A percentile compares a stretch with the other conserved stretches of the same genome.
Conservation (phyloP, 1,139 yeast genomes). For the Blastobotrys arbuscula region DNA sequence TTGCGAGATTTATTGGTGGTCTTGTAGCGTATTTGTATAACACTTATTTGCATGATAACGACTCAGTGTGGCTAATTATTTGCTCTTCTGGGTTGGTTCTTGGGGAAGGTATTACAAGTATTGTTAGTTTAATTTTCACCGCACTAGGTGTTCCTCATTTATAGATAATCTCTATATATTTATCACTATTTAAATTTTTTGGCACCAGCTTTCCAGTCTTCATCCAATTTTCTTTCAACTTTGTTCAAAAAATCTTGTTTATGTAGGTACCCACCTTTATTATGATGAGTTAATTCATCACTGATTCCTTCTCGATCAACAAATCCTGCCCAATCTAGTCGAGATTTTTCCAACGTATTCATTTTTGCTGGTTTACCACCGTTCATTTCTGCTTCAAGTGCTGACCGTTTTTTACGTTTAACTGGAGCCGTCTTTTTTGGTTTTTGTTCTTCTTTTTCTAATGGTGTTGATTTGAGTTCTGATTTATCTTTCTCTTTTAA, state of each 20-base stretch:
- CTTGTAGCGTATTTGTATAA: conserved; percentile 41
- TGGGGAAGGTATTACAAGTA: conserved; percentile 90
- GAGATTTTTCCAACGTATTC: conserved; percentile 85
- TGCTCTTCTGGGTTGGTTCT: conserved; percentile 87
- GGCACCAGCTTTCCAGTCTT: conserved; percentile 9
- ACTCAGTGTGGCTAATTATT: conserved; percentile 65
- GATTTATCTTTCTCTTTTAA: conserved; percentile 6
- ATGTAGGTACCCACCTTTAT: conserved; percentile 77
- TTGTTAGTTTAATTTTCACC: conserved; percentile 71
- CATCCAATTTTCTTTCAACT: conserved; percentile 62
- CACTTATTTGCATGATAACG: conserved; percentile 21
- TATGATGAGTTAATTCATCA: conserved; percentile 74
- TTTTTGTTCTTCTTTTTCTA: conserved; percentile 1
- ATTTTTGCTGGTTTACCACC: conserved; percentile 57
- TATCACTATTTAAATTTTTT: conserved; percentile 2
- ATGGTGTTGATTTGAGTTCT: neutral
- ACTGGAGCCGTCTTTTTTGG: conserved; percentile 13
- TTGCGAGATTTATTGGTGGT: conserved; percentile 91
- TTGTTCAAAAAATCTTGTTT: conserved; percentile 84
- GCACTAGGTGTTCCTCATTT: conserved; percentile 50
- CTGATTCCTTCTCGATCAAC: conserved; percentile 81
- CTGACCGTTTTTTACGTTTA: conserved; percentile 54
- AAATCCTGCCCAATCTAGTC: conserved; percentile 93
- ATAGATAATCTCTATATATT: conserved; percentile 18
- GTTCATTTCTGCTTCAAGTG: conserved; percentile 67